Evolutionary conservation across 202 grass and related monocot species (phyloP), one percentile per base, ranked within the genome.

Genomic region (Panicum virgatum): DNA sequence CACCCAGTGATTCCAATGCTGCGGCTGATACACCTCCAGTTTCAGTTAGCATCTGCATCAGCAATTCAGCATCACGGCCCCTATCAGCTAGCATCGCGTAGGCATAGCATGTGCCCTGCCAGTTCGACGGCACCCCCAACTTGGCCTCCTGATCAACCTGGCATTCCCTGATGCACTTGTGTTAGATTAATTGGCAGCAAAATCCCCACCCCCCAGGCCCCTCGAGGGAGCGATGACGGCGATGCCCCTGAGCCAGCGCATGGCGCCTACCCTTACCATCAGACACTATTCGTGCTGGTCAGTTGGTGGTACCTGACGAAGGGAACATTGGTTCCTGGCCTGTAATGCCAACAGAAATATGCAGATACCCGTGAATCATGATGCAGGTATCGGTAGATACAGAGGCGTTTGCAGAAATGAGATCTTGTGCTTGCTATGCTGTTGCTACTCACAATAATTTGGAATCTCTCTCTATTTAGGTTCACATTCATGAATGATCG

Each of bases 41-140:
- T 62, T 52, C 16, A 22, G 59, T n/a, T 9, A 76, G 72, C 72
- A 76, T 26, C 40, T 12, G 48, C 72, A 77, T 77, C n/a, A n/a
- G n/a, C n/a, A n/a, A n/a, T n/a, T n/a, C n/a, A n/a, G n/a, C n/a
- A n/a, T n/a, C 42, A 64, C 47, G 18, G 20, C 50, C 29, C 18
- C 29, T 40, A 47, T 6, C 9, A 72, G 45, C 45, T 51, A 51
- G 68, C n/a, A n/a, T n/a, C n/a, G n/a, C n/a, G n/a, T n/a, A n/a
- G n/a, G n/a, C n/a, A n/a, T n/a, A n/a, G n/a, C 32, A 86, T 84
- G 82, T 86, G 86, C 76, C 44, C 20, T 86, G 88, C 69, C 79
- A 94, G 86, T 76, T 78, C 16, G 47, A 83, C 37, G 48, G 9
- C 32, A 30, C 37, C 15, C 48, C 75, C n/a, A n/a, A n/a, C n/a